phyloP scores from a whole-genome alignment of 148 eudicot genomes.

The Rhododendron kiyosumense region DNA sequence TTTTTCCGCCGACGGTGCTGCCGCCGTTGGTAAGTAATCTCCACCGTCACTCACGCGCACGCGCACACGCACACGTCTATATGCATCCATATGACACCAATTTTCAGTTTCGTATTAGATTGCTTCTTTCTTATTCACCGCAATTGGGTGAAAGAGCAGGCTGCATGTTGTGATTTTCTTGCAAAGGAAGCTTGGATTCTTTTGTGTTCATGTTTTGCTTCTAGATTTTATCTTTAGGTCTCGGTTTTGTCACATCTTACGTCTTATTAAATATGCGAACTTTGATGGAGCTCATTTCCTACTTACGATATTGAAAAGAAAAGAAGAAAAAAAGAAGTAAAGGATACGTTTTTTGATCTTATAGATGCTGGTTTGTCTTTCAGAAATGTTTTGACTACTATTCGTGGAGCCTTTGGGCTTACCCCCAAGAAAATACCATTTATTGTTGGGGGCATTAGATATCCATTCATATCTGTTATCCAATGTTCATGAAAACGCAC shows the following conservation, averaged over 20 bases:
- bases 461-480: background rate
- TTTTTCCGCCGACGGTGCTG: conserved; percentile 16
- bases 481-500: background rate
- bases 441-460: background rate
- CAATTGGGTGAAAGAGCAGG: background rate
- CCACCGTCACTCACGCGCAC: background rate
- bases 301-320: background rate
- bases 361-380: background rate
- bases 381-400: background rate
- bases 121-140: background rate
- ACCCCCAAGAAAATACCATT: background rate
- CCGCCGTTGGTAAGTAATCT: conserved; percentile 14
- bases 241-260: background rate
- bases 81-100: background rate
- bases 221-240: background rate
- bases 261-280: background rate
- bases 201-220: background rate
- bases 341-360: background rate
- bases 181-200: background rate
- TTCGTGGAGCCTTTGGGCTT: background rate
- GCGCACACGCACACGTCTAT: background rate
- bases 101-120: background rate
- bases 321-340: background rate
- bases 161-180: background rate
- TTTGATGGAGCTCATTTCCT: background rate